These are phyloP conservation scores for Solanum virginianum DNA, from an alignment of 257 asterid genomes.

Conservation along the genomic window DNA sequence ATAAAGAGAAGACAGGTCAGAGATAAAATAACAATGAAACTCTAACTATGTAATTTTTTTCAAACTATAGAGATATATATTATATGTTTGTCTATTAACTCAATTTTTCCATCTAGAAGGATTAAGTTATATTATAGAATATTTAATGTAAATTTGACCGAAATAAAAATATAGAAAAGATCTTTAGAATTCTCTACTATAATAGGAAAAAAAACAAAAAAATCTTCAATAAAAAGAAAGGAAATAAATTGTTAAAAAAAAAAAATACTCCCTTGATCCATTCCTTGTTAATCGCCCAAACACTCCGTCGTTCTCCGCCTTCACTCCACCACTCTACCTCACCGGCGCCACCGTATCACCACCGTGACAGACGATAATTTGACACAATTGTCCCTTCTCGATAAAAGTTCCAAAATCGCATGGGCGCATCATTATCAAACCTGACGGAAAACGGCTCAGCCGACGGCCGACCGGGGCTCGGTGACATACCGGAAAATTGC, in stretches of 20 bases:
- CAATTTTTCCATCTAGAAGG: no score
- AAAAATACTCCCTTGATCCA: neutral
- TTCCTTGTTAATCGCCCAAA: neutral
- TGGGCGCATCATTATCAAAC: conserved; percentile 92
- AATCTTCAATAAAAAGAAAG: neutral
- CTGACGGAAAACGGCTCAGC: conserved; percentile 62
- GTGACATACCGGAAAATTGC: conserved; percentile 97
- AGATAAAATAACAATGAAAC: no score
- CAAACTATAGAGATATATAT: no score
- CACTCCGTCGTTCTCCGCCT: neutral
- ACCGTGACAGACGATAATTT: neutral
- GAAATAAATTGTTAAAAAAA: neutral
- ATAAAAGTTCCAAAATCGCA: neutral
- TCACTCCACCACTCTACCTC: neutral
- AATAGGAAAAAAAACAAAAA: no score
- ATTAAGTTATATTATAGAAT: no score
- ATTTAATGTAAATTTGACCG: neutral
- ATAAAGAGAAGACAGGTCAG: no score
- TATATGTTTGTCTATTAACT: no score
- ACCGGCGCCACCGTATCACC: neutral
- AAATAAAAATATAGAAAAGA: no score
- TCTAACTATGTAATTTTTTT: no score
- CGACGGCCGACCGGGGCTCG: conserved; percentile 65
- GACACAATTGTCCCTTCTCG: neutral
- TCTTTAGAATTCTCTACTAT: no score